These are phyloP conservation scores for Triadica sebifera DNA, from an alignment of 345 rosid species.

Conservation along the genomic window DNA sequence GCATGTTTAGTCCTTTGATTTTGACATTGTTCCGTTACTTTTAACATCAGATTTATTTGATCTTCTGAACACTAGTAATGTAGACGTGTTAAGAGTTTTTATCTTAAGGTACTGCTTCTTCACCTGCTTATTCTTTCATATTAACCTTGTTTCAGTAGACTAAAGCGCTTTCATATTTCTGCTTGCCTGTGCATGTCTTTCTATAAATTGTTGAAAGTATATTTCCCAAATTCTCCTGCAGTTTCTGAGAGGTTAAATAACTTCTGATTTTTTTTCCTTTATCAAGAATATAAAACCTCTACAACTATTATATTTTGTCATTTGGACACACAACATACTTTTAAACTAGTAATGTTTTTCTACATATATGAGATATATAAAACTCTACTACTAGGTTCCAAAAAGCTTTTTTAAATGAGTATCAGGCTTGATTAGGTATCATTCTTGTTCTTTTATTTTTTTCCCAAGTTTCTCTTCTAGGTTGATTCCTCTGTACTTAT, in stretches of 20 bases:
- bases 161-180: neutral
- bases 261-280: neutral
- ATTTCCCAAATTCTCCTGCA: neutral
- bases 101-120: neutral
- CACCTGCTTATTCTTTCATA: neutral
- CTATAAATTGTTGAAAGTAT: neutral
- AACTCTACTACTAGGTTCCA: neutral
- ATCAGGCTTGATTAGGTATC: neutral
- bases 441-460: neutral
- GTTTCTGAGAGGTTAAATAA: neutral
- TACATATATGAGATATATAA: neutral
- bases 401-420: neutral
- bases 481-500: slow-evolving; percentile 23
- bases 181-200: neutral
- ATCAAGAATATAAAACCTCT: neutral
- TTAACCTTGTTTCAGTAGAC: neutral
- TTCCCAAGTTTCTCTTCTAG: neutral
- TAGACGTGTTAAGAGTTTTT: neutral
- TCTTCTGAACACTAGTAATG: neutral
- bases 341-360: neutral
- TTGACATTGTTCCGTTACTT: neutral
- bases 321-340: neutral
- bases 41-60: neutral
- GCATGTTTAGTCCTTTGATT: neutral
- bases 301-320: neutral